These are phyloP conservation scores for Acacia crassicarpa DNA, from an alignment of 306 rosid species.

Conservation along the genomic window DNA sequence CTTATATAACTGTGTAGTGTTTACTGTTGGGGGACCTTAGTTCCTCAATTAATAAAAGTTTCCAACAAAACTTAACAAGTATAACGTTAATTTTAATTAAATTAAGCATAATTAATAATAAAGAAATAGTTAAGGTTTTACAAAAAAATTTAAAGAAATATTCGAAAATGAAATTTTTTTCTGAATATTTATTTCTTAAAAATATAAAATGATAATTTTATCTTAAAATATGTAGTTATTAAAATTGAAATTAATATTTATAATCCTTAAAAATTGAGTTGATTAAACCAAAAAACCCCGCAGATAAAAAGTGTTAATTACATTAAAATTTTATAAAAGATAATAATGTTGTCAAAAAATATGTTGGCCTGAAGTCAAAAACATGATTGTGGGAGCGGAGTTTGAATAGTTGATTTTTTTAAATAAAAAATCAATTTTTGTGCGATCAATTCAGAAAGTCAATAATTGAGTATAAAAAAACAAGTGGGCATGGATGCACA, in stretches of 20 bases:
- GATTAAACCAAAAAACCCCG: neutral
- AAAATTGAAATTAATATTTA: neutral
- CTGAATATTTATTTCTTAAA: neutral
- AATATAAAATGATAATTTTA: neutral
- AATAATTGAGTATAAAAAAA: slow-evolving; percentile 60
- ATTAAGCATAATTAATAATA: neutral
- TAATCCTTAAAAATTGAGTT: neutral
- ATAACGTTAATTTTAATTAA: neutral
- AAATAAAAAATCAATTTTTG: neutral
- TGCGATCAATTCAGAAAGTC: slow-evolving; percentile 41
- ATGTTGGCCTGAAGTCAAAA: neutral
- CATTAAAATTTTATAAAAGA: neutral
- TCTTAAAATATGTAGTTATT: neutral
- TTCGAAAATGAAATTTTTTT: too few relatives aligned
- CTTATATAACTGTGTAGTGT: neutral
- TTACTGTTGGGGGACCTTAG: neutral
- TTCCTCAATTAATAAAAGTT: neutral
- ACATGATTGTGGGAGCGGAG: neutral
- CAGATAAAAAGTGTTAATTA: neutral
- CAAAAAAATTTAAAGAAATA: neutral
- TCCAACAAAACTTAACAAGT: neutral
- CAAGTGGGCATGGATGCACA: slow-evolving; percentile 46
- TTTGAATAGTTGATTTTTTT: neutral
- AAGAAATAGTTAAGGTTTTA: neutral
- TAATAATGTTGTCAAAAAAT: neutral